Evolutionary conservation across 805 yeast species (phyloP), one percentile per base, ranked within the genome.

Genomic region (Blastobotrys muscicola): DNA sequence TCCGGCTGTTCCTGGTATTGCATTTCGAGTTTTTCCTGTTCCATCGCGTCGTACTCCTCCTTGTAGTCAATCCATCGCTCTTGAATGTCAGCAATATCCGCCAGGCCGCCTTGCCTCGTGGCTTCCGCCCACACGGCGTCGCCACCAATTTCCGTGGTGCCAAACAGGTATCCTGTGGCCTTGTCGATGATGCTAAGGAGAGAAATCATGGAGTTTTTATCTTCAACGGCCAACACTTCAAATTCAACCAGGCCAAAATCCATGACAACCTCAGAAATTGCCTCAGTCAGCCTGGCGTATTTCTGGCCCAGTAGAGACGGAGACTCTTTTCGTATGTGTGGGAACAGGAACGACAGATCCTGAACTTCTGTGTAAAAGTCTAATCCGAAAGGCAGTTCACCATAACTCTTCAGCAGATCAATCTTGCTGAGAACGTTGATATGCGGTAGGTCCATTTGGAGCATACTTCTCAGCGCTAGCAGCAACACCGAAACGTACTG

Each of bases 121-220:
- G 96, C 95, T 53, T 90, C 95, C n/a, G 87, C 84, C 98, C 98
- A 92, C 1, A 92, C 78, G 0, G 90, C 76, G 58, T 92, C 99
- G n/a, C 97, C 98, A 2, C 97, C 95, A 6, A 90, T 71, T 53
- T 92, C 99, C 29, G 87, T 84, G 1, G 89, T 70, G 0, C 99
- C 99, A 67, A 85, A 86, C 52, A 84, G 74, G 59, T 92, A 92
- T 0, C 99, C 99, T 54, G 82, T 85, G 2, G 97, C 90, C 58
- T 84, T 89, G 58, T 92, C 99, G 8, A 92, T 76, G 1, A 76
- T 69, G 11, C 82, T 71, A 36, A 92, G 70, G 32, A 92, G 62
- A 41, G 81, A 73, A 29, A 92, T 89, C 97, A 92, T 92, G 29
- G 92, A 78, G 47, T 79, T 77, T 57, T 92, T 92, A 60, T 92